Evolutionary conservation across 176 grass and related monocot genomes (phyloP), one percentile per base, ranked within the genome.

Genomic region (Oryza coarctata): DNA sequence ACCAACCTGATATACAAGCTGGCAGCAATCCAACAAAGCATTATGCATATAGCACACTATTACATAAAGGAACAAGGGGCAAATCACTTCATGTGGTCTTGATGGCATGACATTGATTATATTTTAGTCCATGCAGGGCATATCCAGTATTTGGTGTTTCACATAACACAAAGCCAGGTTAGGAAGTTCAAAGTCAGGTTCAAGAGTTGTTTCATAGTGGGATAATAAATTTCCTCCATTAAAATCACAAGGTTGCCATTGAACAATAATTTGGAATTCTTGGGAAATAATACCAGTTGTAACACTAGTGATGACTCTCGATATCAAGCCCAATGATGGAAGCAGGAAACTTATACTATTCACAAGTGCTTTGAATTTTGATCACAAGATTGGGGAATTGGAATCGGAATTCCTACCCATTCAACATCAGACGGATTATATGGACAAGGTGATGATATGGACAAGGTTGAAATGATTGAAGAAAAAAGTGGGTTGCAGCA

Each of bases 1-100:
- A 65, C 95, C 95, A 55, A 98, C 92, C 75, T 94, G 92, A 82
- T 91, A 86, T 73, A 98, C 89, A 47, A 94, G 84, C 92, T 98
- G 88, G 74, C 25, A 90, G 84, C 68, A 47, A 88, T 80, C 40
- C 45, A 22, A 75, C 44, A 20, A 74, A 85, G 14, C 27, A 88
- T 82, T 70, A 78, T 30, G 70, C 26, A 47, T 27, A 25, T 81
- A 71, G 23, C 17, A 29, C 86, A 35, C 18, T 12, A 39, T 35
- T 38, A 34, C 31, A 70, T 40, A 63, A 8, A 71, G 70, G 26
- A 29, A 85, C 40, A 39, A 57, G 2, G 55, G 31, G 30, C 38
- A 38, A 69, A 79, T 74, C n/a, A 5, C 25, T 55, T 32, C 39
- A 64, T 77, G 68, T 6, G 12, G 3, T 69, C 65, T 71, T 25